A percentile compares a stretch with the other conserved stretches of the same genome.
Evolutionary conservation across 106 monocot species (phyloP).

Genomic region (Dioscorea alata): DNA sequence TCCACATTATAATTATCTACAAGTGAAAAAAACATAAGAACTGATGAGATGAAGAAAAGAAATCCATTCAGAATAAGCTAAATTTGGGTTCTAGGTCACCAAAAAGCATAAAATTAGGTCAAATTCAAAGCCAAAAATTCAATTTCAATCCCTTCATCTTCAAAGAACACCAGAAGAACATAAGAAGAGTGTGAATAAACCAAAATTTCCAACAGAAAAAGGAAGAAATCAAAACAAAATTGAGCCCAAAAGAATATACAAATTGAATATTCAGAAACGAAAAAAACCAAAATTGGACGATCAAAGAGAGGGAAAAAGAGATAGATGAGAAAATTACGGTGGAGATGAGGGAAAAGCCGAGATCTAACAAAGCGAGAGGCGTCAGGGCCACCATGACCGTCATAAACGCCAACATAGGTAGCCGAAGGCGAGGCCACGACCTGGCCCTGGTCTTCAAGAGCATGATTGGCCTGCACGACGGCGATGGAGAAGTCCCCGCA

Average conservation of each 20-base stretch:
- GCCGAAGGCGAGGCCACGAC: slow-evolving; percentile 32
- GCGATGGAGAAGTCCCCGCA: slow-evolving; percentile 50
- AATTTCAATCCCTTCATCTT: no score
- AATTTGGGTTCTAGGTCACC: no score
- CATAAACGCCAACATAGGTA: slow-evolving; percentile 44
- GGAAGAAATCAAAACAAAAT: background rate
- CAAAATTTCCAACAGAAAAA: no score
- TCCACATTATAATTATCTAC: no score
- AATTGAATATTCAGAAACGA: background rate
- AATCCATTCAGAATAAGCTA: no score
- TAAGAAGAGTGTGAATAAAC: no score
- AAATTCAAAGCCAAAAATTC: no score
- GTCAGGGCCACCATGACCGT: slow-evolving; percentile 52
- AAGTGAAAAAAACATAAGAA: no score
- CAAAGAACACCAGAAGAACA: no score
- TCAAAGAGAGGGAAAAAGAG: background rate
- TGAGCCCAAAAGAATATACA: background rate
- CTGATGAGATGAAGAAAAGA: no score
- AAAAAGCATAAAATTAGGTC: no score
- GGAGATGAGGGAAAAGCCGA: slow-evolving; percentile 37
- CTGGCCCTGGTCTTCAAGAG: slow-evolving; percentile 45
- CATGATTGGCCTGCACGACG: slow-evolving; percentile 33
- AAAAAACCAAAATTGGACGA: background rate
- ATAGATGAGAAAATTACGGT: slow-evolving; percentile 12
- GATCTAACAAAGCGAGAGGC: slow-evolving; percentile 34